Evolutionary conservation across 1,284 basidiomycete genomes (phyloP).

Genomic region (Paramarasmius palmivorus): DNA sequence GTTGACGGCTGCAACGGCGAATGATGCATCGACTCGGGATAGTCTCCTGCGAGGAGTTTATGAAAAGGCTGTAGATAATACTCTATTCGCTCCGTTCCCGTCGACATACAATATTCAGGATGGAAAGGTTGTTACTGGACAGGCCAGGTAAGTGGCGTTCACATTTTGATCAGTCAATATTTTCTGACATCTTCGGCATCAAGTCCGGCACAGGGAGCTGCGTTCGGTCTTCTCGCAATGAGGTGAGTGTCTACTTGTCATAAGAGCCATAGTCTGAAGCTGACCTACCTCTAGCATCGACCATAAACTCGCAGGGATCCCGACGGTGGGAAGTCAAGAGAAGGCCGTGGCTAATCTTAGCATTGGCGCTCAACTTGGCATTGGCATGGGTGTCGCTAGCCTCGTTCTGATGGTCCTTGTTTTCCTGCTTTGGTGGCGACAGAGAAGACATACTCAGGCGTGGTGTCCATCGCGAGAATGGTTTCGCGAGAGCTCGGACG

Average conservation of each 20-base stretch:
- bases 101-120: background rate
- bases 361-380: slow-evolving; percentile 6
- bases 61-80: background rate
- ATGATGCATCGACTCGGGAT: background rate
- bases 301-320: background rate
- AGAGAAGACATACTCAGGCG: background rate
- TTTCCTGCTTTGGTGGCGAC: slow-evolving; percentile 2
- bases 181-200: too few species aligned
- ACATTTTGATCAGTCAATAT: too few species aligned
- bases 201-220: background rate
- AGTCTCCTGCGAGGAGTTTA: background rate
- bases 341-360: background rate
- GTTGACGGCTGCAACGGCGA: background rate
- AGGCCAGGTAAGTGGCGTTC: too few species aligned
- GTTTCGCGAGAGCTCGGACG: too few species aligned
- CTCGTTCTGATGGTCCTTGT: background rate
- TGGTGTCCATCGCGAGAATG: too few species aligned
- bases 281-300: background rate
- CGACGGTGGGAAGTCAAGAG: too few species aligned
- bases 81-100: background rate
- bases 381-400: slow-evolving; percentile 2
- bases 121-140: background rate
- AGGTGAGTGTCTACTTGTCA: too few species aligned
- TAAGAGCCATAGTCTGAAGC: too few species aligned
- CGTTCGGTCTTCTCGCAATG: background rate